Base-by-base conservation (phyloP, 805 yeast genomes). In the Starmerella potacharoeniae region DNA sequence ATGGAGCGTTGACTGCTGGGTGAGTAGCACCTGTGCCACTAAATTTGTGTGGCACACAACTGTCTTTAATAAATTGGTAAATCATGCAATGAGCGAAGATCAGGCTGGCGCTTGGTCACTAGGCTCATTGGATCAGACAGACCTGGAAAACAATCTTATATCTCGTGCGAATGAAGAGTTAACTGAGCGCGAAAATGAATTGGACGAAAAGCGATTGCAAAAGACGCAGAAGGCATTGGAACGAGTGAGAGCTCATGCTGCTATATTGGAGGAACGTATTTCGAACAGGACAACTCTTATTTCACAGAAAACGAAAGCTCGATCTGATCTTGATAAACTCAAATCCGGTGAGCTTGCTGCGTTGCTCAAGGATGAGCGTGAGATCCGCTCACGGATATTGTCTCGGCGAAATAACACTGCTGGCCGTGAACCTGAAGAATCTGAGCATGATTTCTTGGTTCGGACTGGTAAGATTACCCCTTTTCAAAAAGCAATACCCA, bases 391-490 rank as follows among this genome's bases (percentile, higher is more conserved):
- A 34, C 74, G 84, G 56, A 65, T 84, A 22, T 60, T 61, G 9
- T 69, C 69, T 0, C 58, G 72, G 5, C 16, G 11, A 10, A 33
- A 35, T 48, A 55, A 65, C 49, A 44, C 33, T 6, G 30, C 54
- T 55, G 37, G 49, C 16, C 2, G 53, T 6, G 49, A 3, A 6
- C 80, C 84, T 0, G 85, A 78, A n/a, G 97, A 93, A 64, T 70
- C 88, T 0, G 85, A 84, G 64, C 79, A 79, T 55, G 97, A 90
- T 51, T 90, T 69, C 64, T 73, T 93, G 57, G 79, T 93, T 0
- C 75, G 98, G 60, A 90, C 91, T 0, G 98, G 98, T 33, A 82
- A 88, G 66, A 80, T 89, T 54, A 93, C 98, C 0, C 97, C 97
- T 0, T 93, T 93, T 73, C 95, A 96, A 10, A 54, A 47, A 7